A percentile compares a stretch with the other conserved stretches of the same genome.
Evolutionary conservation across 768 basidiomycete species (phyloP).

Genomic region (Cystofilobasidium macerans): DNA sequence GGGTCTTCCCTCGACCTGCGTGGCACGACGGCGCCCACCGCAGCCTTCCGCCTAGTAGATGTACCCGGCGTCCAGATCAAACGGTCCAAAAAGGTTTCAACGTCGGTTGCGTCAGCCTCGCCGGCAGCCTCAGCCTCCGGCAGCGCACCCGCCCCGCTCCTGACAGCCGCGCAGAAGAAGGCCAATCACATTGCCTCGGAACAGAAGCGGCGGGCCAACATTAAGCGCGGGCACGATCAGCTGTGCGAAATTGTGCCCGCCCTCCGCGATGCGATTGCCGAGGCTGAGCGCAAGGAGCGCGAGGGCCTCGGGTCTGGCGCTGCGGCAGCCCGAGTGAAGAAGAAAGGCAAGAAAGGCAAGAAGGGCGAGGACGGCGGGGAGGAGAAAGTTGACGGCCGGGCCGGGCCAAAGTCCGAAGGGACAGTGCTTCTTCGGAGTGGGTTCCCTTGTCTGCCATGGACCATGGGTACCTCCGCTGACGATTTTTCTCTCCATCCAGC

Average conservation of each 20-base stretch:
- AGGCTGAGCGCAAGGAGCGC: slow-evolving; percentile 48
- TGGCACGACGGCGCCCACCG: too few relatives aligned
- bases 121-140: not conserved
- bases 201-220: slow-evolving; percentile 86
- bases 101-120: not conserved
- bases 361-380: slow-evolving; percentile 40
- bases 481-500: slow-evolving; percentile 44
- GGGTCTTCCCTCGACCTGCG: too few relatives aligned
- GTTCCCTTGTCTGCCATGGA: slow-evolving; percentile 33
- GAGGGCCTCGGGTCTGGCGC: slow-evolving; percentile 14
- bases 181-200: slow-evolving; percentile 89
- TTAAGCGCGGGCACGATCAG: slow-evolving; percentile 76
- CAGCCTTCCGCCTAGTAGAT: not conserved
- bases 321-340: slow-evolving; percentile 10
- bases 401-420: slow-evolving; percentile 64
- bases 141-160: slow-evolving; percentile 41
- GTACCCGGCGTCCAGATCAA: not conserved
- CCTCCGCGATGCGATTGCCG: slow-evolving; percentile 64
- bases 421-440: slow-evolving; percentile 77
- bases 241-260: slow-evolving; percentile 74
- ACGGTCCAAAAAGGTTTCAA: not conserved
- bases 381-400: slow-evolving; percentile 66
- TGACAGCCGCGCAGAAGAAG: slow-evolving; percentile 77
- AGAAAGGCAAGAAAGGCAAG: slow-evolving; percentile 27
- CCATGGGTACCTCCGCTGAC: slow-evolving; percentile 15